Conservation (phyloP, 305 asterid species). For the Fraxinus ornus region DNA sequence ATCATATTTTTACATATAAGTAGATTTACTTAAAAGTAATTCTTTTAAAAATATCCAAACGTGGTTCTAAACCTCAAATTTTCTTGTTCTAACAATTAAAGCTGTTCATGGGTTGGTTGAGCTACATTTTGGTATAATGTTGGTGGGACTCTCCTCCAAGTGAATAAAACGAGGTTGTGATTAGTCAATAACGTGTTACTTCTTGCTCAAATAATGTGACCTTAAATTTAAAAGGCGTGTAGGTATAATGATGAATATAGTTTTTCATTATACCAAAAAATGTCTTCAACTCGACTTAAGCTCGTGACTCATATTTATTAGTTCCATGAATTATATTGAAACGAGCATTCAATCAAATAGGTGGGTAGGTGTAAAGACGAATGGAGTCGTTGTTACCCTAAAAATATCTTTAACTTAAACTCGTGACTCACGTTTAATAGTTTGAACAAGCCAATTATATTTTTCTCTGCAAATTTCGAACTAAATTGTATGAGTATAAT, state of each 20-base stretch:
- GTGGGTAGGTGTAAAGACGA: too few species aligned
- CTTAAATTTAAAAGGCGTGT: too few species aligned
- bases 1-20: background rate
- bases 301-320: background rate
- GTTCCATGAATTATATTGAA: too few species aligned
- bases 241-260: background rate
- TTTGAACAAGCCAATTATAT: too few species aligned
- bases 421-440: too few species aligned
- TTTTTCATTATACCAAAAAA: too few species aligned
- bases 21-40: background rate
- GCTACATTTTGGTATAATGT: background rate
- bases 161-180: background rate
- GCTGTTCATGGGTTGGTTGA: background rate
- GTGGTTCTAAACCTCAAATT: background rate
- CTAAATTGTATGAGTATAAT: too few species aligned
- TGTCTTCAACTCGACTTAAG: background rate
- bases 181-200: too few species aligned
- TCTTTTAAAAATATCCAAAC: background rate
- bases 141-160: background rate
- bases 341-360: background rate
- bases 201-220: background rate
- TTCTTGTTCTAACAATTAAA: background rate
- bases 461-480: too few species aligned
- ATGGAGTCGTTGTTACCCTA: too few species aligned
- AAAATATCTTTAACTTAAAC: too few species aligned